These are phyloP conservation scores for Pinguiococcus pyrenoidosus DNA, from an alignment of 108 stramenopile genomes.

Conservation along the genomic window DNA sequence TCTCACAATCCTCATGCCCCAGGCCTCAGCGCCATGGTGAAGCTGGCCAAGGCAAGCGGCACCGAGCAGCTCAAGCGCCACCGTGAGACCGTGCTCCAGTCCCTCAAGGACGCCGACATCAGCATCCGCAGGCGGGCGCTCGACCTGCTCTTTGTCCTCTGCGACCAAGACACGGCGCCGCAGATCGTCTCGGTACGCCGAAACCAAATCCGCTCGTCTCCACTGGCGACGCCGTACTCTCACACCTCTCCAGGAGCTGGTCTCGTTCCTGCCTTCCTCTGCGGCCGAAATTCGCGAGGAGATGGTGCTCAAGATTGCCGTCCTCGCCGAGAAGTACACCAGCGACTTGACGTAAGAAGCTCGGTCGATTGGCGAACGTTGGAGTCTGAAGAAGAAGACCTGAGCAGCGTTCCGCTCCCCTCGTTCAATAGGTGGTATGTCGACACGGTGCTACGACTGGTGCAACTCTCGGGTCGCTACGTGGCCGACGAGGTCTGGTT, in stretches of 20 bases:
- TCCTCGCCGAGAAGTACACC: slow-evolving; percentile 92
- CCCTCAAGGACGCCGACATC: slow-evolving; percentile 88
- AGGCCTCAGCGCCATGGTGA: slow-evolving; percentile 83
- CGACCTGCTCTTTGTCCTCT: slow-evolving; percentile 90
- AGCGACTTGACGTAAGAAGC: slow-evolving; percentile 65
- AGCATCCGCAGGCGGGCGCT: slow-evolving; percentile 81
- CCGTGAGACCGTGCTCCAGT: slow-evolving; percentile 72
- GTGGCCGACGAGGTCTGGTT: slow-evolving; percentile 95
- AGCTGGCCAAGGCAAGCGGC: slow-evolving; percentile 67
- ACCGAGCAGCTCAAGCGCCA: slow-evolving; percentile 66
- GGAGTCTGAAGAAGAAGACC: no score
- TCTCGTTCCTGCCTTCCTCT: slow-evolving; percentile 61
- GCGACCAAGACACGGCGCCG: slow-evolving; percentile 78
- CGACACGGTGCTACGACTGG: slow-evolving; percentile 84
- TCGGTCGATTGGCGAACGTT: background rate
- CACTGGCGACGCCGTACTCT: no score
- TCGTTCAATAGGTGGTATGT: slow-evolving; percentile 79
- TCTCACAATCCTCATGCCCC: no score
- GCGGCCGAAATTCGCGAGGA: slow-evolving; percentile 65
- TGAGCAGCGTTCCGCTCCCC: no score
- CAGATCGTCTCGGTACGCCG: no score
- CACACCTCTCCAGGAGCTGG: slow-evolving; percentile 79
- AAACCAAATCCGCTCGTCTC: no score
- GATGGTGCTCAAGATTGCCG: slow-evolving; percentile 95
- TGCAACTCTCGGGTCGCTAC: slow-evolving; percentile 80